A percentile compares a stretch with the other conserved stretches of the same genome.
phyloP scores from a whole-genome alignment of 768 basidiomycete genomes.

The Mycena maculata region DNA sequence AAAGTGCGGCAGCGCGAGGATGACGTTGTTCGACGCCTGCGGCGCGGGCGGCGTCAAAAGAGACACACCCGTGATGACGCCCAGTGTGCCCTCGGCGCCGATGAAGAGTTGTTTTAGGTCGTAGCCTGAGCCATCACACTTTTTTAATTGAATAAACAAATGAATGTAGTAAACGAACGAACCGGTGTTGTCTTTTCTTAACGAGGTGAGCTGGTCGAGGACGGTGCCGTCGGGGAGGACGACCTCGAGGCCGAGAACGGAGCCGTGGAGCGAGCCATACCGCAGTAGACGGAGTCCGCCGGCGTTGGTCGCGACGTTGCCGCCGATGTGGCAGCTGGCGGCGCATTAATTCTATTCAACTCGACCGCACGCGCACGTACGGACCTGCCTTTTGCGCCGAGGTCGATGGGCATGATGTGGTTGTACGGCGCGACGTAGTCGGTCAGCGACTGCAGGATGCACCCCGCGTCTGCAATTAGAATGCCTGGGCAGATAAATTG shows the following conservation, averaged over 20 bases:
- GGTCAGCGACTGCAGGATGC: conserved; percentile 88
- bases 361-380: conserved; percentile 31
- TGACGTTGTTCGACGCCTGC: conserved; percentile 89
- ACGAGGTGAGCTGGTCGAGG: conserved; percentile 86
- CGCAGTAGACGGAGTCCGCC: conserved; percentile 95
- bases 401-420: conserved; percentile 96
- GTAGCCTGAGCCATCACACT: conserved; percentile 90
- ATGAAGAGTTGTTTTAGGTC: conserved; percentile 99
- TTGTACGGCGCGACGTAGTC: conserved; percentile 88
- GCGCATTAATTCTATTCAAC: conserved; percentile 1
- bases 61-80: conserved; percentile 94
- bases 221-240: conserved; percentile 95
- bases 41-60: conserved; percentile 90
- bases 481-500: conserved; percentile 66
- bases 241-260: conserved; percentile 94
- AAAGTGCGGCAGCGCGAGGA: conserved; percentile 89
- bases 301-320: conserved; percentile 97
- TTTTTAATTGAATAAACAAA: no score
- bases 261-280: conserved; percentile 95
- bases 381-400: conserved; percentile 96
- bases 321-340: conserved; percentile 93
- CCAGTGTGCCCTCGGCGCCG: conserved; percentile 96
- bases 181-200: conserved; percentile 99
- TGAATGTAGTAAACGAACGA: conserved; percentile 39
- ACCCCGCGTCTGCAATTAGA: conserved; percentile 93